A percentile compares a stretch with the other conserved stretches of the same genome.
phyloP scores from a whole-genome alignment of 805 yeast genomes.

The Kodamaea restingae region DNA sequence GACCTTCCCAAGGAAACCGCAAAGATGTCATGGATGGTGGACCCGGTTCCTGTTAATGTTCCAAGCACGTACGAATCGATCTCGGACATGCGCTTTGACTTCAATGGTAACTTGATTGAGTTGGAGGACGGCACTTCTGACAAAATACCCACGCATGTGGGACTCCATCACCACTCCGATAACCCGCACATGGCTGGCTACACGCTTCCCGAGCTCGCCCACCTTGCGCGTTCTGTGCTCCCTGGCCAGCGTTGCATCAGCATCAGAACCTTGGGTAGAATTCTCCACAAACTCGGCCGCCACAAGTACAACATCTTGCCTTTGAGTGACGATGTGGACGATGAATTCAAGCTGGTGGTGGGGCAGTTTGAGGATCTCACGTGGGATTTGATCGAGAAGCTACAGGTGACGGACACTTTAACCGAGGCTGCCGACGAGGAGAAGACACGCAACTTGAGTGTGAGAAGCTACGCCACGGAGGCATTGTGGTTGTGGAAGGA shows the following conservation, averaged over 20 bases:
- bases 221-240: constrained; percentile 69
- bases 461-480: constrained; percentile 78
- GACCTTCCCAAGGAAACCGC: constrained; percentile 80
- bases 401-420: constrained; percentile 61
- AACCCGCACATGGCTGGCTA: constrained; percentile 91
- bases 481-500: constrained; percentile 86
- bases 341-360: constrained; percentile 24
- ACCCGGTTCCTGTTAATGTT: constrained; percentile 44
- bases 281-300: constrained; percentile 73
- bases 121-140: constrained; percentile 28
- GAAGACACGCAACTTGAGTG: constrained; percentile 62
- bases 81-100: constrained; percentile 80
- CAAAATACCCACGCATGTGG: constrained; percentile 50
- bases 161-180: constrained; percentile 88
- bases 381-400: constrained; percentile 67
- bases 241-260: constrained; percentile 87
- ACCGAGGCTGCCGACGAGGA: constrained; percentile 65
- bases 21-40: constrained; percentile 89
- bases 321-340: constrained; percentile 35
- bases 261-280: constrained; percentile 81
- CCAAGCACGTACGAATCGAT: constrained; percentile 49
- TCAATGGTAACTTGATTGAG: constrained; percentile 71
- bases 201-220: constrained; percentile 77
- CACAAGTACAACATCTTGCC: constrained; percentile 54
- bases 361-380: constrained; percentile 48